A percentile compares a stretch with the other conserved stretches of the same genome.
Evolutionary conservation across 75 land plant species (phyloP).

Genomic region (Picea sitchensis): DNA sequence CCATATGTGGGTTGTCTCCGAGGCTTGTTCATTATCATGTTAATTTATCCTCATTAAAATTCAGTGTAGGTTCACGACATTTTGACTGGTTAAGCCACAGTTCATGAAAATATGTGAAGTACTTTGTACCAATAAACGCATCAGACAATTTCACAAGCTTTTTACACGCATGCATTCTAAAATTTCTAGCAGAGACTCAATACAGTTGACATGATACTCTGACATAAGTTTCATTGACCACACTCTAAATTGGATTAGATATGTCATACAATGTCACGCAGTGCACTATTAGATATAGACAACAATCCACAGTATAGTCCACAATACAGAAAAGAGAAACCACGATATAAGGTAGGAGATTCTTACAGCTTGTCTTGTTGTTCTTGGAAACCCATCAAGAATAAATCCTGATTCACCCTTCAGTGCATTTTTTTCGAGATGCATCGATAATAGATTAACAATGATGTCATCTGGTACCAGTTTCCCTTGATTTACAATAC

Average conservation of each 20-base stretch:
- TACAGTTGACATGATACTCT: not conserved
- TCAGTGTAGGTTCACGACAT: too few species aligned
- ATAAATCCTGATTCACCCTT: constrained; percentile 80
- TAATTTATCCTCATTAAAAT: too few species aligned
- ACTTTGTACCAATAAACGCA: not conserved
- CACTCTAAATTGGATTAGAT: not conserved
- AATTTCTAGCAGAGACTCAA: too few species aligned
- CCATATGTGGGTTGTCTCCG: too few species aligned
- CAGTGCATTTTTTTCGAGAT: constrained; percentile 41
- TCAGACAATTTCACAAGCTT: not conserved
- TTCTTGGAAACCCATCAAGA: constrained; percentile 90
- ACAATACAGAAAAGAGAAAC: too few species aligned
- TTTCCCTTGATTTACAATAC: constrained; percentile 68
- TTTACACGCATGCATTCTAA: not conserved
- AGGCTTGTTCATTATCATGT: too few species aligned
- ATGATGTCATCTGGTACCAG: constrained; percentile 77
- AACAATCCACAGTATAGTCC: not conserved
- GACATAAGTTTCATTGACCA: not conserved
- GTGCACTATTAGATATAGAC: not conserved
- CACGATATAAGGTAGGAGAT: not conserved
- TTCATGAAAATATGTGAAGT: too few species aligned
- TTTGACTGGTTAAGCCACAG: too few species aligned
- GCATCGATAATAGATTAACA: constrained; percentile 51
- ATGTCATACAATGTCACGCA: not conserved
- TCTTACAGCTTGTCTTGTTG: constrained; percentile 76